Base-by-base conservation (phyloP, 495 filamentous ascomycete genomes). In the Aspergillus sclerotioniger region DNA sequence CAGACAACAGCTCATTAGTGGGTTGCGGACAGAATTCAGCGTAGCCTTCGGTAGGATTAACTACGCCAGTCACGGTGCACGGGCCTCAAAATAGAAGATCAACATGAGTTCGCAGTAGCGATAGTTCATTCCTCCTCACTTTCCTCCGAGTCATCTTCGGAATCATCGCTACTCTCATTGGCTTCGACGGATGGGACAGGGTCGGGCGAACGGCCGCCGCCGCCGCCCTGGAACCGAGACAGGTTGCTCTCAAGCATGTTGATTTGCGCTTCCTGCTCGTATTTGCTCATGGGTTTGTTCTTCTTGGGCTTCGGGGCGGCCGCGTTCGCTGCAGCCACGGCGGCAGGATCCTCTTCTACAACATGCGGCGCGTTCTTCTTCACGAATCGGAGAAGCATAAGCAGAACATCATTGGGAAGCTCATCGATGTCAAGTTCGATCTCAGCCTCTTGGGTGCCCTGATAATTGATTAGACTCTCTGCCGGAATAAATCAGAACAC, bases 241-340 rank as follows among this genome's bases (percentile, higher is more conserved):
- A 81, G 67, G 41, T 76, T 80, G 62, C 75, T 83, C 68, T 87
- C 80, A 16, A 98, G 84, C 71, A 89, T 82, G 52, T 85, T 82
- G 67, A 98, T 96, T 62, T 87, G 88, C 8, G 87, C 84, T 67
- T 97, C 92, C 72, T 98, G 94, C 73, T 98, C 93, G 19, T 75
- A 78, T 71, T 92, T 93, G 77, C 88, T 93, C 94, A 98, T 98
- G 0, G 94, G 94, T 80, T 97, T 98, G 76, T 98, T 96, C 82
- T 98, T 98, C 79, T 96, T 96, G 15, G 88, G 82, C 72, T 90
- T 90, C 8, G 82, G 71, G 13, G 82, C 68, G 0, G 84, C 76
- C 15, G 81, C 73, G 20, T 77, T 81, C 25, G 75, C 59, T 50
- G 74, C 59, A 66, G 62, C 16, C 3, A 21, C 16, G 25, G 6